Conservation (phyloP, 164 flowering plant species). For the Vitis cinerea region DNA sequence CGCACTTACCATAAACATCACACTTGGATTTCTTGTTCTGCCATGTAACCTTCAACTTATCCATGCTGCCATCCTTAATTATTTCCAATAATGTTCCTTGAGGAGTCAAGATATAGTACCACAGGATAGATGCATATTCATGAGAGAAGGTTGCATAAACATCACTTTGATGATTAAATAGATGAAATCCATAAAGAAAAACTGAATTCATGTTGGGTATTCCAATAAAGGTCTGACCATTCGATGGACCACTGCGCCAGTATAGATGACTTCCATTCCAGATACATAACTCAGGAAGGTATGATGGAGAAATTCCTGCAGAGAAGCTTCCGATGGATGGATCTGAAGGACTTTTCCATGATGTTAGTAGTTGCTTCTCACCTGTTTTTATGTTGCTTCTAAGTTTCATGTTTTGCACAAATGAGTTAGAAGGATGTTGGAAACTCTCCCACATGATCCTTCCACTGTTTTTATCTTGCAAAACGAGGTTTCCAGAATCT, state of each 20-base stretch:
- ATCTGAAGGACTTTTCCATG: background rate
- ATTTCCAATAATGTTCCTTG: conserved; percentile 10
- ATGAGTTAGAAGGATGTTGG: no score
- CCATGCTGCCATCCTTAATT: no score
- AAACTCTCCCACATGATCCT: no score
- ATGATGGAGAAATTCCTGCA: background rate
- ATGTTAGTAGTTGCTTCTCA: background rate
- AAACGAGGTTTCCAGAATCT: no score
- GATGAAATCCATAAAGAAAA: no score
- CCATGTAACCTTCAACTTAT: no score
- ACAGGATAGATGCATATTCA: no score
- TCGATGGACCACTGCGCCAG: conserved; percentile 36
- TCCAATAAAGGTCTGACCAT: conserved; percentile 19
- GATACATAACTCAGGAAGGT: background rate
- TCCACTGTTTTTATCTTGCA: no score
- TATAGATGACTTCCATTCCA: background rate
- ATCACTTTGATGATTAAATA: no score
- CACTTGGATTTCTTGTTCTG: conserved; percentile 8
- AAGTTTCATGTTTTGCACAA: no score
- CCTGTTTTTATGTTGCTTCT: no score
- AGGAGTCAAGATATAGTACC: conserved; percentile 6
- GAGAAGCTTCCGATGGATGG: background rate
- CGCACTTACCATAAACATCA: conserved; percentile 30
- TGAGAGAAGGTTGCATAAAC: no score
- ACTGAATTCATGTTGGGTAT: background rate